These are phyloP conservation scores for Mycena galopus DNA, from an alignment of 768 basidiomycete species.

Conservation along the genomic window DNA sequence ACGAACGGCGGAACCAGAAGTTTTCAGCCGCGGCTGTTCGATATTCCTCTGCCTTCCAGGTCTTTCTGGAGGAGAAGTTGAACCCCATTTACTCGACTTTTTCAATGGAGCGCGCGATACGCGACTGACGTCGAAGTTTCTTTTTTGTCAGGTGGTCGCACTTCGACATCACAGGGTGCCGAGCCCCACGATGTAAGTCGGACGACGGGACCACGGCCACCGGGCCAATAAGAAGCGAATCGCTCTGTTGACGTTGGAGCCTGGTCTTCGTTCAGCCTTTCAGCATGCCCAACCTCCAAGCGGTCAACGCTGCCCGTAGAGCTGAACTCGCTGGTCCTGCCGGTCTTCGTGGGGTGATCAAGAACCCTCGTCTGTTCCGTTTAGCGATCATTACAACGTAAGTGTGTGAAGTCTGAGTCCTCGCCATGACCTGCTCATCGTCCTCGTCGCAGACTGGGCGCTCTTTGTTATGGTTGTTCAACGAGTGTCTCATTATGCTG, in stretches of 20 bases:
- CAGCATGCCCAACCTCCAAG: conserved; percentile 35
- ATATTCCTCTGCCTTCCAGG: background rate
- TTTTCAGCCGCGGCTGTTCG: background rate
- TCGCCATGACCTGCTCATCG: background rate
- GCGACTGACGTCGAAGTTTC: conserved; percentile 5
- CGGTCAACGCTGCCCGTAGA: conserved; percentile 36
- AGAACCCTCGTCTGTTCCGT: conserved; percentile 37
- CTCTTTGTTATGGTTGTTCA: conserved; percentile 37
- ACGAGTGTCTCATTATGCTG: background rate
- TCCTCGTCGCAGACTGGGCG: conserved; percentile 33
- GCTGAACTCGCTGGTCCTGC: conserved; percentile 39
- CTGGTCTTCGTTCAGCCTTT: background rate
- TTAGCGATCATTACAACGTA: conserved; percentile 38
- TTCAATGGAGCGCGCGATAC: conserved; percentile 7
- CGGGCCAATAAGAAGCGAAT: conserved; percentile 11
- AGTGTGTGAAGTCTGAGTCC: background rate
- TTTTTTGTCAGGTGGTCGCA: conserved; percentile 26
- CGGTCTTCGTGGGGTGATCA: conserved; percentile 34
- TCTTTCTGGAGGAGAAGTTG: background rate
- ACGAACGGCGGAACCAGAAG: background rate
- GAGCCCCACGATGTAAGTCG: conserved; percentile 4
- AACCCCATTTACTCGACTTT: background rate
- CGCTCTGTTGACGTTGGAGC: background rate
- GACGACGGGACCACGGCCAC: background rate
- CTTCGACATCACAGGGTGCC: conserved; percentile 29